Conservation (phyloP, 73 alveolate genomes). For the Uronychia binucleata region DNA sequence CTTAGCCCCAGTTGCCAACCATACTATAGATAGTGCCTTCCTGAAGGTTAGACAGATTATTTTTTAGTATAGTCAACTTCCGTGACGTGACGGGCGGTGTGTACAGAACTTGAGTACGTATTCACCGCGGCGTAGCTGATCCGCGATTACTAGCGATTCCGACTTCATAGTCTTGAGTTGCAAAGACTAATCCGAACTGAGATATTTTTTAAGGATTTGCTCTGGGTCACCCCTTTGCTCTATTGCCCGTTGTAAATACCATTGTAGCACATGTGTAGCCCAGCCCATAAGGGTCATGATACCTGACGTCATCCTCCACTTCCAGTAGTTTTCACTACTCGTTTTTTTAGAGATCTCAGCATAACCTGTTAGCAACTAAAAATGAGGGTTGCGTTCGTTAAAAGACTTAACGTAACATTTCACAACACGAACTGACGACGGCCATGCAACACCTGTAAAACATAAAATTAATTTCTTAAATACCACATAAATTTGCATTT, state of each 20-base stretch:
- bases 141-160: conserved; percentile 66
- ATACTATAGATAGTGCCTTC: too few relatives aligned
- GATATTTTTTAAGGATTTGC: conserved; percentile 42
- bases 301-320: conserved; percentile 59
- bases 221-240: conserved; percentile 14
- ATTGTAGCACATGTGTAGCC: conserved; percentile 76
- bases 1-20: too few relatives aligned
- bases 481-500: background rate
- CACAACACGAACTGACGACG: conserved; percentile 70
- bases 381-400: conserved; percentile 65
- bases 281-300: conserved; percentile 55
- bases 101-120: conserved; percentile 37
- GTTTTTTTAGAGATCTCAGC: background rate
- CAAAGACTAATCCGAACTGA: conserved; percentile 57
- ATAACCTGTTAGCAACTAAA: background rate
- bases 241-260: conserved; percentile 44
- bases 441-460: conserved; percentile 64
- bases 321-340: conserved; percentile 2
- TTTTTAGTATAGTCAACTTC: too few relatives aligned
- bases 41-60: too few relatives aligned
- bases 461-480: background rate
- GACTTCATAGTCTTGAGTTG: conserved; percentile 42
- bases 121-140: conserved; percentile 61
- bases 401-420: conserved; percentile 39
- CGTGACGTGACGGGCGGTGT: conserved; percentile 77